Percentiles rank a stretch among this genome's conserved stretches.
These are phyloP conservation scores for Neurospora sp. DNA, from an alignment of 495 filamentous ascomycete genomes.

Conservation along the genomic window DNA sequence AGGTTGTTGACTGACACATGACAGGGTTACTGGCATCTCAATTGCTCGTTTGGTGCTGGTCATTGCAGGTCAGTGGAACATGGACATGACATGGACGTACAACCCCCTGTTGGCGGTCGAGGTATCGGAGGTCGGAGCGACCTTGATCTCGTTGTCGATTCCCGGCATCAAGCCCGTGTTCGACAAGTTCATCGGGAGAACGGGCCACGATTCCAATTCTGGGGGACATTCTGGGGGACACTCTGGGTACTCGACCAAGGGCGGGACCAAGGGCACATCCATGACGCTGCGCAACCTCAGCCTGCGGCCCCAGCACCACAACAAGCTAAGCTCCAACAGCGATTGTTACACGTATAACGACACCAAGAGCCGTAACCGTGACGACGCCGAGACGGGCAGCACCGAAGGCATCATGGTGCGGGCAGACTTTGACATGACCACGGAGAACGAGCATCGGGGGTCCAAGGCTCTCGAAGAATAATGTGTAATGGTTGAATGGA, in stretches of 20 bases:
- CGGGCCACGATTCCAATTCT: not conserved
- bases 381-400: not conserved
- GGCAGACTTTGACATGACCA: slow-evolving; percentile 5
- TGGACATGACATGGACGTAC: slow-evolving; percentile 36
- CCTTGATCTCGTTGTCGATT: slow-evolving; percentile 35
- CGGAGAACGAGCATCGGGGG: not conserved
- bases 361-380: not conserved
- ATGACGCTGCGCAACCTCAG: not conserved
- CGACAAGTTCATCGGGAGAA: slow-evolving; percentile 11
- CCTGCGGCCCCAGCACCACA: not conserved
- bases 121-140: slow-evolving; percentile 34
- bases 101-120: slow-evolving; percentile 36
- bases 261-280: not conserved
- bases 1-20: not conserved
- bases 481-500: not conserved
- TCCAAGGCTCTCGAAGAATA: not conserved
- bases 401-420: slow-evolving; percentile 10
- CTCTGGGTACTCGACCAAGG: not conserved
- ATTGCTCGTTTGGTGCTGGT: slow-evolving; percentile 34
- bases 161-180: slow-evolving; percentile 37
- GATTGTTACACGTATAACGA: not conserved
- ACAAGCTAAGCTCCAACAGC: not conserved
- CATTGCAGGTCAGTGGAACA: slow-evolving; percentile 28
- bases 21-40: slow-evolving; percentile 35
- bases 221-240: not conserved